These are phyloP conservation scores for Mycena sp. DNA, from an alignment of 1,284 basidiomycete genomes.

Conservation along the genomic window DNA sequence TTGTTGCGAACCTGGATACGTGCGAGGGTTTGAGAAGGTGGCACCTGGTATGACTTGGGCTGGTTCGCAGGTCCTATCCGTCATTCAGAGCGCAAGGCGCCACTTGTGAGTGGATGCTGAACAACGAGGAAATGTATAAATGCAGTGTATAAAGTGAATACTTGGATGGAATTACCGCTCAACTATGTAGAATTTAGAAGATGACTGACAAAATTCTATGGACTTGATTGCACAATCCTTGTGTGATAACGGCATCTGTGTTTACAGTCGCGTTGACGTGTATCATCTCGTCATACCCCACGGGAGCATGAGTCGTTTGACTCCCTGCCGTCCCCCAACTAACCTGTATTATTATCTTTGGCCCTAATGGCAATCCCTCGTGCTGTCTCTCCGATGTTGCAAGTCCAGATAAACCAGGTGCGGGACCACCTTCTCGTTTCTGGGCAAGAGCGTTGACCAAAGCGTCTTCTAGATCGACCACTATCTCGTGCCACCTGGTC, in stretches of 20 bases:
- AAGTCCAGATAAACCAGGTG: constrained; percentile 32
- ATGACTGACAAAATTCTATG: no score
- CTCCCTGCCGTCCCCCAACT: neutral
- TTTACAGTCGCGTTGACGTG: no score
- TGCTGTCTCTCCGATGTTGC: constrained; percentile 12
- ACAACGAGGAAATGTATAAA: neutral
- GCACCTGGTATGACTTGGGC: constrained; percentile 75
- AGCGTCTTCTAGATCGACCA: constrained; percentile 78
- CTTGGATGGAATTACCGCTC: constrained; percentile 9
- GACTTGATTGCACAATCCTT: no score
- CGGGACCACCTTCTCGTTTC: neutral
- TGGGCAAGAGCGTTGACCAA: constrained; percentile 54
- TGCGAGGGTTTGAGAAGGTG: constrained; percentile 70
- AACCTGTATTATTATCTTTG: constrained; percentile 18
- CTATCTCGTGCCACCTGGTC: constrained; percentile 60
- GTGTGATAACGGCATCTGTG: no score
- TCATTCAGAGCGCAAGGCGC: constrained; percentile 20
- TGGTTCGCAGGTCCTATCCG: constrained; percentile 74
- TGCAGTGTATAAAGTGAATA: neutral
- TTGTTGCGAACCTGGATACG: constrained; percentile 89
- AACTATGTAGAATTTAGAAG: neutral
- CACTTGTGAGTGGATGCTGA: constrained; percentile 22
- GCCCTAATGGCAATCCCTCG: constrained; percentile 2
- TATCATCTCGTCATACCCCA: no score
- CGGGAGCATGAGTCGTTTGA: no score